A percentile compares a stretch with the other conserved stretches of the same genome.
Conservation (phyloP, 129 eudicot genomes). For the Lactuca sativa region DNA sequence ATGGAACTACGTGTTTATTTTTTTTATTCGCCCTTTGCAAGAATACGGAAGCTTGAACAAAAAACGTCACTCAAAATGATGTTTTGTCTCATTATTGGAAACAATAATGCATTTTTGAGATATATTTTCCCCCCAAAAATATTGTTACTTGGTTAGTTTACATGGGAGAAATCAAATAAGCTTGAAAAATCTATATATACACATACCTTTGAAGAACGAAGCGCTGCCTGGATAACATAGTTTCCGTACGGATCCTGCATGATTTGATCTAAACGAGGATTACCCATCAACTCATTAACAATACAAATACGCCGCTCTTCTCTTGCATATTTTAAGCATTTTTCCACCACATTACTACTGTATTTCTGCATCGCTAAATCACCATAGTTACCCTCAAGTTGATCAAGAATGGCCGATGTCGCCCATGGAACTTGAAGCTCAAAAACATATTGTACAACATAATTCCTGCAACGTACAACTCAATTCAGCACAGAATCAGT, state of each 20-base stretch:
- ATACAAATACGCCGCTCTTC: conserved; percentile 45
- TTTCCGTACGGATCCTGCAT: conserved; percentile 68
- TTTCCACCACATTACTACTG: conserved; percentile 61
- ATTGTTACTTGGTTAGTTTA: background rate
- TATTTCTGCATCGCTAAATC: conserved; percentile 61
- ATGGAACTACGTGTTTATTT: no score
- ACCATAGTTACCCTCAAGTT: conserved; percentile 50
- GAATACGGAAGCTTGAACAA: background rate
- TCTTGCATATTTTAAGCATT: conserved; percentile 53
- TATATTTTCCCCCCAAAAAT: background rate
- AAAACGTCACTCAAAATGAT: background rate
- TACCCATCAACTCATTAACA: conserved; percentile 45
- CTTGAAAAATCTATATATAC: background rate
- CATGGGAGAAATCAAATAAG: background rate
- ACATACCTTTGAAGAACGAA: conserved; percentile 51
- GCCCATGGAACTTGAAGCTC: conserved; percentile 58
- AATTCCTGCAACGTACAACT: conserved; percentile 41
- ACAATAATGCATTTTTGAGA: background rate
- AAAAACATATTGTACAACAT: conserved; percentile 56
- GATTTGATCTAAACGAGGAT: conserved; percentile 50
- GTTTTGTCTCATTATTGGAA: background rate
- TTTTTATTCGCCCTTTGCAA: no score
- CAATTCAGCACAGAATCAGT: background rate
- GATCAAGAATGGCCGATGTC: conserved; percentile 47
- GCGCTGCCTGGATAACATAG: conserved; percentile 60